Evolutionary conservation across 768 basidiomycete species (phyloP), one percentile per base, ranked within the genome.

Genomic region (Pseudohyphozyma bogoriensis): DNA sequence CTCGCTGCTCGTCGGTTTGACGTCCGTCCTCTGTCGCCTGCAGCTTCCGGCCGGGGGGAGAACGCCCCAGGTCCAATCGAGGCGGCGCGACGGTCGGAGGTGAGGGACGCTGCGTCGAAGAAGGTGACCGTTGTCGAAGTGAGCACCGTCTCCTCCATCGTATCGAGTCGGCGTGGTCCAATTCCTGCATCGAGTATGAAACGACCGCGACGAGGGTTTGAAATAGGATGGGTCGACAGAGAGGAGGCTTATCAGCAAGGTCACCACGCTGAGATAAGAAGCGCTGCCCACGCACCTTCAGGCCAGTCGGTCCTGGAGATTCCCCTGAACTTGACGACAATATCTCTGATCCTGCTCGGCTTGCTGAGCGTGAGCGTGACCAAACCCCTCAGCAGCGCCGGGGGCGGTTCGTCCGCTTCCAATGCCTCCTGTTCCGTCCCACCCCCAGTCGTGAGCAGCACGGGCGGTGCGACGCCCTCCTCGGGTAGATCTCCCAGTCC

Each of bases 291-390:
- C 79, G 54, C 62, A 90, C 92, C 88, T 79, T 95, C 90, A 3
- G 85, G 83, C 85, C 89, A 95, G 39, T 82, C 80, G 6, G 84
- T 86, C 28, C 78, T 75, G 4, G 84, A 78, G 60, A 78, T 85
- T 4, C 87, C 91, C 47, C 83, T 77, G 26, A 99, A 75, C 71
- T 84, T 82, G 40, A 95, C 77, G 57, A 85, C 84, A 59, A 99
- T 91, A 68, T 83, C 86, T 35, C 85, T 84, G 66, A 99, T 84
- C 72, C 83, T 83, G 55, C 83, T 90, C 1, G 90, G 83, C 72
- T 93, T 93, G 33, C 77, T 76, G 42, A 86, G 74, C 18, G 76
- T 78, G 59, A 87, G 75, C 2, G 80, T 82, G 58, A 87, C 77
- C 6, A 86, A 74, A 13, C 85, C 85, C 51, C 85, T 76, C 16